phyloP scores from a whole-genome alignment of 208 protist species.

The Leptomonas pyrrhocoris region DNA sequence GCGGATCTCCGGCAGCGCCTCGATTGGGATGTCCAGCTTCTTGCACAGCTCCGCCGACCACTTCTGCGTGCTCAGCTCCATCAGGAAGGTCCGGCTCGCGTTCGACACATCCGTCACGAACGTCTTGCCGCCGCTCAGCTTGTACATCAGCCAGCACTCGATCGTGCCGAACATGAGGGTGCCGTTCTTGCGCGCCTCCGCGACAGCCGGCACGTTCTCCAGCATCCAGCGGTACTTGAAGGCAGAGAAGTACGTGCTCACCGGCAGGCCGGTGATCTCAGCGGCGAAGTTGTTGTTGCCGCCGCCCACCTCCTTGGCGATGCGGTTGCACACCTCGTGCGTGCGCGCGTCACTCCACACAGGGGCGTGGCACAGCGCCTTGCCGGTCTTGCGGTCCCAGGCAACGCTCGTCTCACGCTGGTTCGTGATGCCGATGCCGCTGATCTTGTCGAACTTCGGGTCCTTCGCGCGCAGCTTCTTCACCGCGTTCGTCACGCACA shows the following conservation, averaged over 20 bases:
- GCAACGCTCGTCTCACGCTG: constrained; percentile 98
- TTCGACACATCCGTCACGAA: constrained; percentile 98
- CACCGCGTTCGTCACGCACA: constrained; percentile 78
- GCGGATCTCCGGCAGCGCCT: constrained; percentile 92
- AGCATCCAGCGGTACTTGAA: constrained; percentile 98
- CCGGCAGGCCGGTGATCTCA: constrained; percentile 89
- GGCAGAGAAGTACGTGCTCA: constrained; percentile 97
- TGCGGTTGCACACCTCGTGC: constrained; percentile 45
- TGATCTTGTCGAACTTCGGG: constrained; percentile 50
- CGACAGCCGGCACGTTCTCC: constrained; percentile 92
- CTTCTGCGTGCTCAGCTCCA: constrained; percentile 94
- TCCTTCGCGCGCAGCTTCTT: constrained; percentile 48
- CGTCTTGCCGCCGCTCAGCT: constrained; percentile 80
- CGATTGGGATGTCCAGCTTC: constrained; percentile 82
- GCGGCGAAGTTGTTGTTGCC: constrained; percentile 53
- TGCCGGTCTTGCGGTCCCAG: constrained; percentile 96
- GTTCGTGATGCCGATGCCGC: constrained; percentile 97
- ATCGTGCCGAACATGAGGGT: constrained; percentile 95
- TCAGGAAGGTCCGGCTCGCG: constrained; percentile 97
- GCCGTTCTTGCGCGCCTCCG: constrained; percentile 65
- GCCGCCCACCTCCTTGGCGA: constrained; percentile 44
- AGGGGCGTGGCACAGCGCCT: constrained; percentile 96
- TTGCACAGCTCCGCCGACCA: constrained; percentile 93
- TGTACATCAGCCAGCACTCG: constrained; percentile 98
- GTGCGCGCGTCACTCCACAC: constrained; percentile 92